Percentiles rank a stretch among this genome's conserved stretches.
Evolutionary conservation across 2,329 filamentous ascomycete species (phyloP).

Genomic region (Karstenula rhodostoma): DNA sequence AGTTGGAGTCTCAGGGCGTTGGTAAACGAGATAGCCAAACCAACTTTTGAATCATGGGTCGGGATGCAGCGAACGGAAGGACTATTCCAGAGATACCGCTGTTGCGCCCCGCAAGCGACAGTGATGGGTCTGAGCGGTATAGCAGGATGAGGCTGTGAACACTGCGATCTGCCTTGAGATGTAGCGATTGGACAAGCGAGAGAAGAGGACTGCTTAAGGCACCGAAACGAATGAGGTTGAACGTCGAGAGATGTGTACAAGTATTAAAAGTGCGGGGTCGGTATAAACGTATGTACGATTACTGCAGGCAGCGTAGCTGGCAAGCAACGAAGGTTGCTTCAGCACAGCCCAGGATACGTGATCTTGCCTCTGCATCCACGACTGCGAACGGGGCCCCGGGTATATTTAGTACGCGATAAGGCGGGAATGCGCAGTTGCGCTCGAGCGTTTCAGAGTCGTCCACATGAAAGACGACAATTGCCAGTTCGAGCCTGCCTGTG

Average conservation of each 20-base stretch:
- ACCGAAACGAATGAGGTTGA: conserved; percentile 3
- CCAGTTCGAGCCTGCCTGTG: neutral
- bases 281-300: conserved; percentile 4
- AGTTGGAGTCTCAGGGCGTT: neutral
- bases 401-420: conserved; percentile 14
- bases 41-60: neutral
- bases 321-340: conserved; percentile 1
- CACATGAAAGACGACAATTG: neutral
- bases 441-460: conserved; percentile 6
- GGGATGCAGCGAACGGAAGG: neutral
- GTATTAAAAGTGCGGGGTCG: neutral
- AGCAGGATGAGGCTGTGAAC: conserved; percentile 16
- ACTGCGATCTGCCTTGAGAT: conserved; percentile 18
- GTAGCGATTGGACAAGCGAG: conserved; percentile 11
- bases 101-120: conserved; percentile 3
- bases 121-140: conserved; percentile 10
- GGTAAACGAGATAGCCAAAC: neutral
- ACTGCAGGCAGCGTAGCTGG: conserved; percentile 6
- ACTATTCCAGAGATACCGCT: neutral
- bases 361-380: conserved; percentile 1
- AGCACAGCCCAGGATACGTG: conserved; percentile 1
- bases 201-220: conserved; percentile 1
- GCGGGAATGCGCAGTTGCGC: conserved; percentile 10
- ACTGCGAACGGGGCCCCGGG: neutral
- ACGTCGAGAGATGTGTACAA: neutral